phyloP scores from a whole-genome alignment of 2,329 filamentous ascomycete genomes.

The Sclerotinia borealis region DNA sequence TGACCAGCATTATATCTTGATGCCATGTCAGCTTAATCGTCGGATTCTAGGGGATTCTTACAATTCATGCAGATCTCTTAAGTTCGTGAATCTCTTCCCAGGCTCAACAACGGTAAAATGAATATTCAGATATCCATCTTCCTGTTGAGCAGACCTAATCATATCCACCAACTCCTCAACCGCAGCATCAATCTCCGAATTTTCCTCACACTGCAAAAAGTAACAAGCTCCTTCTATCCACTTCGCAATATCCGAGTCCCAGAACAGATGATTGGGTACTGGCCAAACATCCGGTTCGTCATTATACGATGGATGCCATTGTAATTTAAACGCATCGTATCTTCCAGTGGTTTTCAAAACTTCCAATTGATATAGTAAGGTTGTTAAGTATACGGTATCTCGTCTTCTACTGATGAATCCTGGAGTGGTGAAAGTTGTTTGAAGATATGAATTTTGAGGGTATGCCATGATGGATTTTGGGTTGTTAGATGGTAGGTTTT shows the following conservation, averaged over 20 bases:
- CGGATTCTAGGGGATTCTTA: constrained; percentile 30
- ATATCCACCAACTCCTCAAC: constrained; percentile 52
- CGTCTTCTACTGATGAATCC: constrained; percentile 37
- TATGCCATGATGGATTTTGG: constrained; percentile 33
- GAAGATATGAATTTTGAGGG: constrained; percentile 37
- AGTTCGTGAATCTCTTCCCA: constrained; percentile 48
- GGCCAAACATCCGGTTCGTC: constrained; percentile 47
- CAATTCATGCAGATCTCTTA: constrained; percentile 57
- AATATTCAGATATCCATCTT: constrained; percentile 58
- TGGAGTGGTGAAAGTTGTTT: constrained; percentile 31
- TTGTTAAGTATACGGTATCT: constrained; percentile 38
- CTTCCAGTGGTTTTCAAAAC: constrained; percentile 49
- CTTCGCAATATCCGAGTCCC: constrained; percentile 53
- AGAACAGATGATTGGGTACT: constrained; percentile 52
- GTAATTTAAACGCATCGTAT: constrained; percentile 51
- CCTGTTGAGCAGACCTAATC: constrained; percentile 50
- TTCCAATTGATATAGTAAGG: constrained; percentile 46
- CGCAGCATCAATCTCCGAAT: constrained; percentile 43
- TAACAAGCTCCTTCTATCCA: constrained; percentile 60
- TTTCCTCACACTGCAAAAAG: constrained; percentile 39
- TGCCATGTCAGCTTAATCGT: not conserved
- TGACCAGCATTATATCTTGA: constrained; percentile 54
- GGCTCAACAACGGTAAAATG: constrained; percentile 56
- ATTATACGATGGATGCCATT: constrained; percentile 50
- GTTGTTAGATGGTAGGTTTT: too few relatives aligned